Percentiles rank a stretch among this genome's conserved stretches.
Evolutionary conservation across 257 asterid genomes (phyloP).

Genomic region (Gentiana macrophylla): DNA sequence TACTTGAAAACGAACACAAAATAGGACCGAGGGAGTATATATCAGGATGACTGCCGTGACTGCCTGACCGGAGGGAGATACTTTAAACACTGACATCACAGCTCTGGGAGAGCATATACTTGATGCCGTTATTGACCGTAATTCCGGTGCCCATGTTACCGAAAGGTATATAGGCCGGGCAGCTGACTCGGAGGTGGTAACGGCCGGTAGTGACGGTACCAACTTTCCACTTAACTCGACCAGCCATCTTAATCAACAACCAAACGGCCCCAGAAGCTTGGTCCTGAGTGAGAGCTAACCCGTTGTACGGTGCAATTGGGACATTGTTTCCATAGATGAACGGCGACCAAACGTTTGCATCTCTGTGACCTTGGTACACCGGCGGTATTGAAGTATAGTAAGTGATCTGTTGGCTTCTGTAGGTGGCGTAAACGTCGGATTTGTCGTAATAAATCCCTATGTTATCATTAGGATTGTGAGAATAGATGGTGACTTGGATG

Average conservation of each 20-base stretch:
- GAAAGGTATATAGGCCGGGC: constrained; percentile 56
- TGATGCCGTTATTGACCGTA: constrained; percentile 42
- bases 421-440: constrained; percentile 24
- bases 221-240: constrained; percentile 67
- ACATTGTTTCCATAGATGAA: constrained; percentile 33
- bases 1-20: too few species aligned
- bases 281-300: constrained; percentile 40
- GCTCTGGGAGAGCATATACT: constrained; percentile 48
- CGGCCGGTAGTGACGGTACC: constrained; percentile 49
- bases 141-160: constrained; percentile 38
- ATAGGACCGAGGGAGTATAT: too few species aligned
- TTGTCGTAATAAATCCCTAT: constrained; percentile 54
- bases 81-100: constrained; percentile 53
- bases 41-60: too few species aligned
- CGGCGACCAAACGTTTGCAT: too few species aligned
- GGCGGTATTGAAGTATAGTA: constrained; percentile 4
- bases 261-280: constrained; percentile 42
- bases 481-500: constrained; percentile 35
- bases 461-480: constrained; percentile 61
- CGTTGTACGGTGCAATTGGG: constrained; percentile 80
- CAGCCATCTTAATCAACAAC: constrained; percentile 39
- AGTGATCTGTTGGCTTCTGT: constrained; percentile 70
- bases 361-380: too few species aligned
- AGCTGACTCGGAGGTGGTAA: constrained; percentile 65
- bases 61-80: too few species aligned